phyloP scores from a whole-genome alignment of 2,329 filamentous ascomycete genomes.

The Colletotrichum tofieldiae region DNA sequence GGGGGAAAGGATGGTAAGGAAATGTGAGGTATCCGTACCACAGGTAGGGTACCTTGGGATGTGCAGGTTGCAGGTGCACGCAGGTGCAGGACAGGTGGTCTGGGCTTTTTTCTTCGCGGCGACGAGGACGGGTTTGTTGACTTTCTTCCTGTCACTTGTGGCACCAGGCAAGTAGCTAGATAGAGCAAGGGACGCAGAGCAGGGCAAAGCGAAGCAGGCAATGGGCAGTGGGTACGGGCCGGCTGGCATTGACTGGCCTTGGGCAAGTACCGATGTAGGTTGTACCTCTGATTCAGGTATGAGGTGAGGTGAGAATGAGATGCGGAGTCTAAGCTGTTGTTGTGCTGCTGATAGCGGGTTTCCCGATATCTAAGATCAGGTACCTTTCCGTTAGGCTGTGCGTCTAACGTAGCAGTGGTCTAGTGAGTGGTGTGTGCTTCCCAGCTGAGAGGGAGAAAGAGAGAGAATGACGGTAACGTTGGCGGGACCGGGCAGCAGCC shows the following conservation, averaged over 20 bases:
- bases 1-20: not conserved
- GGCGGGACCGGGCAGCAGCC: conserved; percentile 17
- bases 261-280: not conserved
- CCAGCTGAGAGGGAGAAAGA: conserved; percentile 30
- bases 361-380: conserved; percentile 15
- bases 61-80: conserved; percentile 13
- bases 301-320: conserved; percentile 12
- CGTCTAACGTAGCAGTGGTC: conserved; percentile 11
- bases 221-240: not conserved
- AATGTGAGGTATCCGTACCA: not conserved
- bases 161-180: not conserved
- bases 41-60: conserved; percentile 17
- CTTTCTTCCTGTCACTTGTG: conserved; percentile 6
- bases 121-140: not conserved
- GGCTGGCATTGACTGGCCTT: not conserved
- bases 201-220: not conserved
- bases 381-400: conserved; percentile 17
- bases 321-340: conserved; percentile 18
- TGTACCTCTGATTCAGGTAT: conserved; percentile 13
- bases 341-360: conserved; percentile 31
- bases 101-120: conserved; percentile 11
- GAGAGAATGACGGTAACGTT: conserved; percentile 18
- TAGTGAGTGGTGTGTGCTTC: conserved; percentile 14
- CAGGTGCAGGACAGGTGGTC: conserved; percentile 13
- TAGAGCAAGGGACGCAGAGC: not conserved